Evolutionary conservation across 2,329 filamentous ascomycete genomes (phyloP).

Genomic region (Monosporascus sp.): DNA sequence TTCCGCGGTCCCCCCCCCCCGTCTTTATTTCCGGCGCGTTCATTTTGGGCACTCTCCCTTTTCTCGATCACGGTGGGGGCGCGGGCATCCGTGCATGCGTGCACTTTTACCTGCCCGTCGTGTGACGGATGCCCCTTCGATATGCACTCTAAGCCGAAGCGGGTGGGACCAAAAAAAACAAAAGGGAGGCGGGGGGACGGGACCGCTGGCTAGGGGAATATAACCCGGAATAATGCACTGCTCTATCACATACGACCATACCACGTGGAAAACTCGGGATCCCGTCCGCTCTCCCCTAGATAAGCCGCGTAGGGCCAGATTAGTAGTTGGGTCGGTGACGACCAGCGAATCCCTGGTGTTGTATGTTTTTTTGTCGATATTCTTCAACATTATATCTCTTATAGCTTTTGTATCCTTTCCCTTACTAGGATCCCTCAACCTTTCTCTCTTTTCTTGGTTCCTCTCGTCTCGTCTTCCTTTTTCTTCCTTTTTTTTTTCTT

Average conservation of each 20-base stretch:
- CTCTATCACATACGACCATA: conserved; percentile 26
- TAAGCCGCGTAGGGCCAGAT: too few species aligned
- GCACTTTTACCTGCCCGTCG: too few species aligned
- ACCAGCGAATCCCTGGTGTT: conserved; percentile 24
- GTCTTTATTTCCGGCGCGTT: not conserved
- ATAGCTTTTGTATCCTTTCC: not conserved
- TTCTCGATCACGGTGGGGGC: too few species aligned
- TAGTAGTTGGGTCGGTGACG: too few species aligned
- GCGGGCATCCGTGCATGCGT: too few species aligned
- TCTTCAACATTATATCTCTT: not conserved
- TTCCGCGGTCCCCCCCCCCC: not conserved
- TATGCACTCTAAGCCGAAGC: too few species aligned
- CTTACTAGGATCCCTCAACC: not conserved
- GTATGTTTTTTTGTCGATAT: conserved; percentile 24
- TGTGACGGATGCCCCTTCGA: not conserved
- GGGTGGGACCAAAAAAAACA: too few species aligned
- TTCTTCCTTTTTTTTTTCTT: not conserved
- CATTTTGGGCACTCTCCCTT: not conserved
- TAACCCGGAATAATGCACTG: not conserved
- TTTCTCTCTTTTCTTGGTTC: not conserved
- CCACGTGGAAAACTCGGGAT: conserved; percentile 23
- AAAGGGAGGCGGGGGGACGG: not conserved
- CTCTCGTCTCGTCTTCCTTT: not conserved
- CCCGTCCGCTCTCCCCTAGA: conserved; percentile 27
- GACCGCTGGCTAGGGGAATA: too few species aligned